Conservation (phyloP, 768 basidiomycete genomes). For the Strobilomyces dryophilus region DNA sequence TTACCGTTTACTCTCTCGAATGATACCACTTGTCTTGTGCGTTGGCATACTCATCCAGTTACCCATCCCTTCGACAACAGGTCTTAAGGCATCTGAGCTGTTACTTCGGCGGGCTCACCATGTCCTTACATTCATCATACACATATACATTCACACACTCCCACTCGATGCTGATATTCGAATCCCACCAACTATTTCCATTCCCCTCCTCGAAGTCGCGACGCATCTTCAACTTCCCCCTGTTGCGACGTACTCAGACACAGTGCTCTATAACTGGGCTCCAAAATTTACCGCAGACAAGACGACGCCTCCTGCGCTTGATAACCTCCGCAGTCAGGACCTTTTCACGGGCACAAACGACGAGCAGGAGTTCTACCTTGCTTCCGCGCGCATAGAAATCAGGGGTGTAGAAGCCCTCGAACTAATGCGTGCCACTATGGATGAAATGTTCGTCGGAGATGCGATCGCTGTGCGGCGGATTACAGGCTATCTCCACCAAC, state of each 20-base stretch:
- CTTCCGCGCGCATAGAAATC: conserved; percentile 83
- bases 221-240: conserved; percentile 76
- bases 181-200: conserved; percentile 66
- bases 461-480: conserved; percentile 59
- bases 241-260: conserved; percentile 86
- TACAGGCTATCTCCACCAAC: conserved; percentile 56
- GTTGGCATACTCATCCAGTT: conserved; percentile 37
- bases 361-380: conserved; percentile 85
- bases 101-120: conserved; percentile 68
- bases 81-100: conserved; percentile 47
- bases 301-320: conserved; percentile 36
- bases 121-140: conserved; percentile 68
- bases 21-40: neutral
- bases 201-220: conserved; percentile 74
- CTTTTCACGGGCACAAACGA: conserved; percentile 76
- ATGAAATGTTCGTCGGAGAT: conserved; percentile 82
- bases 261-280: conserved; percentile 85
- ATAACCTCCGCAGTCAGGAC: conserved; percentile 62
- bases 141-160: conserved; percentile 73
- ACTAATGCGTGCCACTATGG: conserved; percentile 80
- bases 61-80: conserved; percentile 44
- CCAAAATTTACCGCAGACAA: conserved; percentile 28
- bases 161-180: conserved; percentile 45
- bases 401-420: conserved; percentile 80
- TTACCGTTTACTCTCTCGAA: neutral